Base-by-base conservation (phyloP, 148 eudicot species). In the Talinum fruticosum region DNA sequence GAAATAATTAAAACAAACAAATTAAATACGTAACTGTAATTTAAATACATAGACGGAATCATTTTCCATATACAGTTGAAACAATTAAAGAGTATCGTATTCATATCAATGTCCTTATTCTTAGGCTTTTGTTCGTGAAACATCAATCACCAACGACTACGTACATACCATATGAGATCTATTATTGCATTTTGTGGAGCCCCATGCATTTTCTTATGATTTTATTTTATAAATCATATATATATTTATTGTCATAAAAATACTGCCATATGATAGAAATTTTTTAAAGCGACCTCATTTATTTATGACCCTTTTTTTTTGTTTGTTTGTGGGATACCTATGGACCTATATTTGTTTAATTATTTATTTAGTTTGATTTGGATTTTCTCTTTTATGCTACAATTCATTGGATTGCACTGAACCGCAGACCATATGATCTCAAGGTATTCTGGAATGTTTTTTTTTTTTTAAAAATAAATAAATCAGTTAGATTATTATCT, bases 401-500 rank as follows among this genome's bases (percentile, higher is more conserved):
- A 30, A 68, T 53, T 38, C 32, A 61, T 68, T 77, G 19, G 32
- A 77, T 54, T 69, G 53, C 34, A 54, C 62, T 76, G 34, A 76
- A 68, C 51, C 66, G 53, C 66, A 67, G 33, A 51, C 49, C 66
- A 68, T 47, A 34, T 34, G 74, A 77, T 54, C 49, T 26, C 16
- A 18, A 77, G 79, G 74, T 49, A 49, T 49, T 33, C 68, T 76
- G 79, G 79, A 76, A 76, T 67, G 79, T 67, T 76, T 64, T 54
- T 65, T 8, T 26, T 66, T 29, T 45, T n/a, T 44, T n/a, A 29
- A 24, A 5, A 8, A 59, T 6, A 24, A 6, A 2, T 47, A n/a
- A n/a, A n/a, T 45, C 15, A 26, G 51, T 75, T 61, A 74, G 35
- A n/a, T 76, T 41, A 67, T 47, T 67, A 32, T 41, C 28, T 45